These are phyloP conservation scores for Phylloporus rhodoxanthus DNA, from an alignment of 768 basidiomycete species.

Conservation along the genomic window DNA sequence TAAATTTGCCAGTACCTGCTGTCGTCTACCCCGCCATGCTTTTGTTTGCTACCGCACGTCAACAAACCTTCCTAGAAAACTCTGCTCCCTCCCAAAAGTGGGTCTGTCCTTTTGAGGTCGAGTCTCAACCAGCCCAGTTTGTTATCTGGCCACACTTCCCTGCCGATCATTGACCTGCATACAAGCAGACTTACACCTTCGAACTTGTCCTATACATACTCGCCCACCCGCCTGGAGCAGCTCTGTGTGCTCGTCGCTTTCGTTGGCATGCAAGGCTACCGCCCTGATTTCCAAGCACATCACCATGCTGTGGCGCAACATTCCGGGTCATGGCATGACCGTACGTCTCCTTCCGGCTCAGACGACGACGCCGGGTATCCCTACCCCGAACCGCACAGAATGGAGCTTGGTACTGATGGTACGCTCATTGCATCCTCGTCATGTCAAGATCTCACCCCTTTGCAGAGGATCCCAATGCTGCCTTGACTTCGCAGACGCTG, in stretches of 20 bases:
- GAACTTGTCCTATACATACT: slow-evolving; percentile 5
- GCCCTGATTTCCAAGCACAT: slow-evolving; percentile 16
- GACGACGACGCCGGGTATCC: slow-evolving; percentile 42
- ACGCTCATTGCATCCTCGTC: slow-evolving; percentile 10
- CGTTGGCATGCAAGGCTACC: slow-evolving; percentile 28
- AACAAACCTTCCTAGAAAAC: slow-evolving; percentile 25
- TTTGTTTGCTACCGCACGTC: slow-evolving; percentile 27
- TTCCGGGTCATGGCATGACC: slow-evolving; percentile 34
- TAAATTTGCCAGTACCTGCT: slow-evolving; percentile 23
- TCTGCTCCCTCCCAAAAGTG: slow-evolving; percentile 13
- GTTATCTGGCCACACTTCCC: slow-evolving; percentile 19
- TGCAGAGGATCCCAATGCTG: slow-evolving; percentile 36
- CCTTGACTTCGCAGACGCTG: slow-evolving; percentile 71
- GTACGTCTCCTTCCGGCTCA: slow-evolving; percentile 50
- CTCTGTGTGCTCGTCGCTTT: slow-evolving; percentile 3
- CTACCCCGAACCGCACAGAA: slow-evolving; percentile 35
- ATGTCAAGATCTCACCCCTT: slow-evolving; percentile 11
- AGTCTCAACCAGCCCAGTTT: slow-evolving; percentile 23
- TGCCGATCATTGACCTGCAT: slow-evolving; percentile 27
- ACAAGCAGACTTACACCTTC: slow-evolving; percentile 7
- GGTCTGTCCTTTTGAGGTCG: slow-evolving; percentile 14
- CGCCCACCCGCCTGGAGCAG: background rate
- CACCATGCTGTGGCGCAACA: slow-evolving; percentile 26
- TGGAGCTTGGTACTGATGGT: slow-evolving; percentile 46
- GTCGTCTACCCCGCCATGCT: slow-evolving; percentile 30